phyloP scores from a whole-genome alignment of 2,329 filamentous ascomycete species.

The Pestalotiopsis sp. region DNA sequence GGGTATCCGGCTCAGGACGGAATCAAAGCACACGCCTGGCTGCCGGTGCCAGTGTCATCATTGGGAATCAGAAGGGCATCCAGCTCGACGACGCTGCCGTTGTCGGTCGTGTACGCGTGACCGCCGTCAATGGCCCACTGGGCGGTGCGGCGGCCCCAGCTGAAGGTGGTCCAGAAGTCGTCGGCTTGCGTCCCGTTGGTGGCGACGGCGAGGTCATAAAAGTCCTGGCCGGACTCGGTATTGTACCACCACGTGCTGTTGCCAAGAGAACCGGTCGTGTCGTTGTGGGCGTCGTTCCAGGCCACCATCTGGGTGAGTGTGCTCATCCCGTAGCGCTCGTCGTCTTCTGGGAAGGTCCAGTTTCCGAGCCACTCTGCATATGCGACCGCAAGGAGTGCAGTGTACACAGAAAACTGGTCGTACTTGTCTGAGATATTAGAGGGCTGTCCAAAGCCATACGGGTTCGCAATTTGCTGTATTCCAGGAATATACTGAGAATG shows the following conservation, averaged over 20 bases:
- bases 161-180: slow-evolving; percentile 14
- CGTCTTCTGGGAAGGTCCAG: slow-evolving; percentile 16
- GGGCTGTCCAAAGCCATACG: neutral
- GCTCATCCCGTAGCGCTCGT: slow-evolving; percentile 17
- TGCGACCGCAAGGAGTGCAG: slow-evolving; percentile 15
- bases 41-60: slow-evolving; percentile 6
- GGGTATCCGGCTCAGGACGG: slow-evolving; percentile 15
- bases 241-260: slow-evolving; percentile 20
- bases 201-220: slow-evolving; percentile 13
- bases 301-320: slow-evolving; percentile 16
- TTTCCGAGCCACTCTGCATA: slow-evolving; percentile 20
- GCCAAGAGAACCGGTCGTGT: slow-evolving; percentile 17
- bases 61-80: slow-evolving; percentile 13
- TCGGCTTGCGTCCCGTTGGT: slow-evolving; percentile 14
- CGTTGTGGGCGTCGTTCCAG: slow-evolving; percentile 21
- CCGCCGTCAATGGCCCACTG: slow-evolving; percentile 12
- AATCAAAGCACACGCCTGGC: slow-evolving; percentile 12
- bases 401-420: neutral
- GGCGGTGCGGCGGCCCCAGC: slow-evolving; percentile 10
- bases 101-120: slow-evolving; percentile 7
- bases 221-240: slow-evolving; percentile 15
- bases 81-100: slow-evolving; percentile 12
- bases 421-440: neutral
- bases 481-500: neutral
- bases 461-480: neutral